Percentiles rank a stretch among this genome's conserved stretches.
These are phyloP conservation scores for Myxozyma vanderwaltii DNA, from an alignment of 805 yeast species.

Conservation along the genomic window DNA sequence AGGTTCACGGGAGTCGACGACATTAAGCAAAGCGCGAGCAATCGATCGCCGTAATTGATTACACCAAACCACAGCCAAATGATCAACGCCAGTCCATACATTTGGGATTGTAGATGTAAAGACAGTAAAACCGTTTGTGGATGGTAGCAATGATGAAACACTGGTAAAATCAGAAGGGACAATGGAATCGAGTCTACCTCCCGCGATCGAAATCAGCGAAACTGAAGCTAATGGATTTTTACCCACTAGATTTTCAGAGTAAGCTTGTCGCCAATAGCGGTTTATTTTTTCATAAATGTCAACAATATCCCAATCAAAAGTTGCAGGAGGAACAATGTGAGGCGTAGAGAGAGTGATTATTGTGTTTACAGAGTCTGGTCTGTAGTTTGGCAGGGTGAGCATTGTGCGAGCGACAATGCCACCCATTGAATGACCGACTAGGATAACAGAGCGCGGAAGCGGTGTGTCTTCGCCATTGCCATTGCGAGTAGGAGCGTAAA, in stretches of 20 bases:
- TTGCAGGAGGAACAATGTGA: slow-evolving; percentile 87
- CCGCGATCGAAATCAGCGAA: slow-evolving; percentile 81
- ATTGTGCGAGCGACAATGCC: slow-evolving; percentile 92
- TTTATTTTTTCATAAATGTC: slow-evolving; percentile 73
- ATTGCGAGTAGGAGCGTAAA: slow-evolving; percentile 51
- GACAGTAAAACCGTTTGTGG: slow-evolving; percentile 74
- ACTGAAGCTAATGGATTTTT: slow-evolving; percentile 55
- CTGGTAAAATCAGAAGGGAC: slow-evolving; percentile 90
- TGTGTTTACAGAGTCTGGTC: slow-evolving; percentile 72
- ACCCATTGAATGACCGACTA: slow-evolving; percentile 96
- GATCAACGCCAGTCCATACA: slow-evolving; percentile 95
- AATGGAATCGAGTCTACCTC: slow-evolving; percentile 76
- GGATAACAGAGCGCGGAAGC: slow-evolving; percentile 67
- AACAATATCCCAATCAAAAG: slow-evolving; percentile 86
- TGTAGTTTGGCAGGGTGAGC: slow-evolving; percentile 76
- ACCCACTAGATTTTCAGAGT: slow-evolving; percentile 47
- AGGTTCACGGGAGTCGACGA: slow-evolving; percentile 54
- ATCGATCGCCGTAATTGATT: slow-evolving; percentile 73
- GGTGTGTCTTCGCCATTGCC: slow-evolving; percentile 34
- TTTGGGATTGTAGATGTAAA: slow-evolving; percentile 83
- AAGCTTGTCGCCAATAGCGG: slow-evolving; percentile 76
- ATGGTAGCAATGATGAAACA: slow-evolving; percentile 69
- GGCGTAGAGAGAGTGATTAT: slow-evolving; percentile 87
- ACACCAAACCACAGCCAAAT: slow-evolving; percentile 96
- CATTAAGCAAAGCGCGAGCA: slow-evolving; percentile 59